Conservation (phyloP, 345 rosid species). For the Eutrema japonicum region DNA sequence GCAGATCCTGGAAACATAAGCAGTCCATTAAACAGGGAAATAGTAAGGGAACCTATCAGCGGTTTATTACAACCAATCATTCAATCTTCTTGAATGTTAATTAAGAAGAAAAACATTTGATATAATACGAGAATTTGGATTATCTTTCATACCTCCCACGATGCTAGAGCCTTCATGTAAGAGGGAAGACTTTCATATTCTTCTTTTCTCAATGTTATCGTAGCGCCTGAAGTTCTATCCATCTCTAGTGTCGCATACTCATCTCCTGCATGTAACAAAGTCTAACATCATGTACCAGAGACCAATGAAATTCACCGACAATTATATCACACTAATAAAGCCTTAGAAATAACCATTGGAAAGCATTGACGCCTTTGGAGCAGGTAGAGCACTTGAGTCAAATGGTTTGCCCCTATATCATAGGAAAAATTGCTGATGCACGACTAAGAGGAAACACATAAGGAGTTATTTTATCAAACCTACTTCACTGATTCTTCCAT, state of each 20-base stretch:
- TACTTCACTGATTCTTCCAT: slow-evolving; percentile 51
- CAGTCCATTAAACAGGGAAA: background rate
- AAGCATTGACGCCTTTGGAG: slow-evolving; percentile 29
- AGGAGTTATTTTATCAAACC: slow-evolving; percentile 33
- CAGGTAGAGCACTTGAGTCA: slow-evolving; percentile 36
- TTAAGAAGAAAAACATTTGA: background rate
- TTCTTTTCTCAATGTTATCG: slow-evolving; percentile 53
- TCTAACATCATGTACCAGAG: slow-evolving; percentile 2
- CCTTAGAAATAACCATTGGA: slow-evolving; percentile 50
- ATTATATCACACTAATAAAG: slow-evolving; percentile 7
- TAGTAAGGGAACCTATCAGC: background rate
- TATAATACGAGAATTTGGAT: slow-evolving; percentile 10
- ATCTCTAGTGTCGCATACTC: slow-evolving; percentile 33
- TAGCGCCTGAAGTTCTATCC: slow-evolving; percentile 33
- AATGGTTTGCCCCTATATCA: slow-evolving; percentile 39
- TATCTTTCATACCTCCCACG: slow-evolving; percentile 79
- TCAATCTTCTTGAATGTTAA: background rate
- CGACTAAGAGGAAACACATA: slow-evolving; percentile 1
- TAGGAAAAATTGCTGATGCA: slow-evolving; percentile 35
- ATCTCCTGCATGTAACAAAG: slow-evolving; percentile 39
- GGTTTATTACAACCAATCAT: background rate
- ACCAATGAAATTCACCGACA: background rate
- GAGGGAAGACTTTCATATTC: slow-evolving; percentile 77
- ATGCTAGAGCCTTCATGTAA: slow-evolving; percentile 63
- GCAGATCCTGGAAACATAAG: slow-evolving; percentile 61